Evolutionary conservation across 1,284 basidiomycete genomes (phyloP).

Genomic region (Ganoderma sinense): DNA sequence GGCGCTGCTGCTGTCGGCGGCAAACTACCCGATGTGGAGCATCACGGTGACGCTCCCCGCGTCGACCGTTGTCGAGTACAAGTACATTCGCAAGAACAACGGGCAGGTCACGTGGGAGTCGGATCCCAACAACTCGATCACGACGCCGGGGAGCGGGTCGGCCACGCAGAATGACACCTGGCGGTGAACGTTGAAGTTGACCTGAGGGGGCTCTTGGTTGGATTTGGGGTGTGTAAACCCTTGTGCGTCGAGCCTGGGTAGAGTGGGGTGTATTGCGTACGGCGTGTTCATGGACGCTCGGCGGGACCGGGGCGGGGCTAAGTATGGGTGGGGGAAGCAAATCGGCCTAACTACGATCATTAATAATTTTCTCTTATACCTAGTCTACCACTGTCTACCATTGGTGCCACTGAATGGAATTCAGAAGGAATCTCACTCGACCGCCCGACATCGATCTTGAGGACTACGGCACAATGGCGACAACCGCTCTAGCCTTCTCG

Average conservation of each 20-base stretch:
- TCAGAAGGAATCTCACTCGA: background rate
- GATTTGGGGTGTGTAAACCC: background rate
- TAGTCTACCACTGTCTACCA: background rate
- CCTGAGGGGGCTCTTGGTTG: background rate
- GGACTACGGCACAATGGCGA: background rate
- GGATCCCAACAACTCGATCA: constrained; percentile 51
- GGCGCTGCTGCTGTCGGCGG: constrained; percentile 64
- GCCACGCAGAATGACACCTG: constrained; percentile 44
- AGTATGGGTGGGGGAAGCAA: background rate
- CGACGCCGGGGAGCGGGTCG: constrained; percentile 43
- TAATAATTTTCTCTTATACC: background rate
- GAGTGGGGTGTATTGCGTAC: background rate
- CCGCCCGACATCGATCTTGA: background rate
- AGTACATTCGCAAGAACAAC: constrained; percentile 73
- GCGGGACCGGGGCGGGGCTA: background rate
- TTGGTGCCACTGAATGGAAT: background rate
- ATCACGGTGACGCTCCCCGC: constrained; percentile 68
- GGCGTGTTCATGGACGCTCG: background rate
- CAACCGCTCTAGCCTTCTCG: too few species aligned
- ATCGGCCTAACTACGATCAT: background rate
- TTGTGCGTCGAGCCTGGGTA: background rate
- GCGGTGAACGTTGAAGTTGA: constrained; percentile 35
- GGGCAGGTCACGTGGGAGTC: constrained; percentile 56
- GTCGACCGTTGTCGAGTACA: constrained; percentile 63
- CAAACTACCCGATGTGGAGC: constrained; percentile 75